These are phyloP conservation scores for Paracorniculantispora psalliotae DNA, from an alignment of 2,329 filamentous ascomycete genomes.

Conservation along the genomic window DNA sequence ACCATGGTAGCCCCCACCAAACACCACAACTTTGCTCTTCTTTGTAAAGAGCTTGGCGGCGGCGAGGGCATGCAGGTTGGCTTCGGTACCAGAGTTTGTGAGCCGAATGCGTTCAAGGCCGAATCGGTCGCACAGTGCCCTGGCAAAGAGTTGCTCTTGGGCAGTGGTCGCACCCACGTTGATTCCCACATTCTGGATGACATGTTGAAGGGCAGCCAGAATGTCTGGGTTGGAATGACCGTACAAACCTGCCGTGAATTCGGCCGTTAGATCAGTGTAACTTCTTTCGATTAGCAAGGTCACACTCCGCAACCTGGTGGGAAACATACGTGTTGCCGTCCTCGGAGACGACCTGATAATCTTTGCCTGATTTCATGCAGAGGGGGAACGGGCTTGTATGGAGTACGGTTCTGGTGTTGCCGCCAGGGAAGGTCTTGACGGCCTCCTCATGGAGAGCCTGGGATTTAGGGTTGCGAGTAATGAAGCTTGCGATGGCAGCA, in stretches of 20 bases:
- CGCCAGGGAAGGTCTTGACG: slow-evolving; percentile 35
- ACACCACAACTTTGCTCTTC: slow-evolving; percentile 44
- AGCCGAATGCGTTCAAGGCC: slow-evolving; percentile 53
- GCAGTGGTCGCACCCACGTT: slow-evolving; percentile 49
- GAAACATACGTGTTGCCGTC: slow-evolving; percentile 32
- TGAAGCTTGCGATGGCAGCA: slow-evolving; percentile 30
- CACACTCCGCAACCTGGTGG: not conserved
- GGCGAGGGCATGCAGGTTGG: slow-evolving; percentile 55
- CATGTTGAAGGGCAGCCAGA: slow-evolving; percentile 39
- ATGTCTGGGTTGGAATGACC: slow-evolving; percentile 59
- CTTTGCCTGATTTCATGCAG: slow-evolving; percentile 32
- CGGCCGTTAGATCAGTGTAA: slow-evolving; percentile 58
- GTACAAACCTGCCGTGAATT: slow-evolving; percentile 61
- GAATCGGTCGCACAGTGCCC: slow-evolving; percentile 50
- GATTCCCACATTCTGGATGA: slow-evolving; percentile 43
- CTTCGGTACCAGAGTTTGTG: slow-evolving; percentile 62
- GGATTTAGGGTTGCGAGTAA: slow-evolving; percentile 33
- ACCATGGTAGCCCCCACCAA: slow-evolving; percentile 41
- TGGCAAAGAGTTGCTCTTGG: slow-evolving; percentile 48
- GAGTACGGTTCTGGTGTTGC: slow-evolving; percentile 42
- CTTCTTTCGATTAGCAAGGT: slow-evolving; percentile 18
- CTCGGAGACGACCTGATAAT: slow-evolving; percentile 34
- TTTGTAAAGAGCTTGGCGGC: slow-evolving; percentile 44
- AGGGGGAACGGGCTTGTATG: slow-evolving; percentile 41
- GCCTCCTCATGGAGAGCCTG: slow-evolving; percentile 33